Evolutionary conservation across 1,284 basidiomycete species (phyloP).

Genomic region (Microbotryomycetes sp.): DNA sequence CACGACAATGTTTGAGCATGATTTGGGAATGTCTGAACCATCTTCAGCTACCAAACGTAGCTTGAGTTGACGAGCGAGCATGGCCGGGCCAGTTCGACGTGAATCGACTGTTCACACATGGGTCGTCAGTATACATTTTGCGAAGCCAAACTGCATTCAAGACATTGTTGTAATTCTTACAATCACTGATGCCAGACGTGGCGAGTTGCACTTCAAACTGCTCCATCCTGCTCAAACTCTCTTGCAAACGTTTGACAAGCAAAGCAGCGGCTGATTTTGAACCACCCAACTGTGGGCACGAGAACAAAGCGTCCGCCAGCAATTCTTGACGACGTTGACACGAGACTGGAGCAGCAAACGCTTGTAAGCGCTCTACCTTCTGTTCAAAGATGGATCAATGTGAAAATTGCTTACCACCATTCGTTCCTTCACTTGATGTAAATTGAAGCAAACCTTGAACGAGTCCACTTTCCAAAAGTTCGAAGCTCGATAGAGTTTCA

Average conservation of each 20-base stretch:
- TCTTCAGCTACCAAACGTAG: constrained; percentile 80
- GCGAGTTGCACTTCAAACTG: constrained; percentile 89
- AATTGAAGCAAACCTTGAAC: constrained; percentile 81
- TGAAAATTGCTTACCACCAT: constrained; percentile 44
- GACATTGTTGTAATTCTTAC: constrained; percentile 45
- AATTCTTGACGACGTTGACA: constrained; percentile 22
- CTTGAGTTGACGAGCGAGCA: constrained; percentile 79
- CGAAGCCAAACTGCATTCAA: constrained; percentile 19
- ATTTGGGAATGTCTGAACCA: constrained; percentile 75
- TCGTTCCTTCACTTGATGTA: constrained; percentile 60
- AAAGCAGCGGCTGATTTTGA: constrained; percentile 57
- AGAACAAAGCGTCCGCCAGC: constrained; percentile 28
- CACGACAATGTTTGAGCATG: constrained; percentile 79
- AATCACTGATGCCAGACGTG: constrained; percentile 60
- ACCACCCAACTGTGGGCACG: constrained; percentile 6
- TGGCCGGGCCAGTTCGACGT: constrained; percentile 73
- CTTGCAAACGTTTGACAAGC: constrained; percentile 91
- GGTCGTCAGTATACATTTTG: too few species aligned
- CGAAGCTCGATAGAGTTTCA: constrained; percentile 84
- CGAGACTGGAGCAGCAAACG: constrained; percentile 13
- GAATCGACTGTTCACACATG: constrained; percentile 68
- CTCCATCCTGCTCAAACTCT: constrained; percentile 85
- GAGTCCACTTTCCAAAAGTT: constrained; percentile 85
- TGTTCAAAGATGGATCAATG: not conserved
- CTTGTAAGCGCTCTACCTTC: not conserved